These are phyloP conservation scores for Myxozyma melibiosi DNA, from an alignment of 805 yeast genomes.

Conservation along the genomic window DNA sequence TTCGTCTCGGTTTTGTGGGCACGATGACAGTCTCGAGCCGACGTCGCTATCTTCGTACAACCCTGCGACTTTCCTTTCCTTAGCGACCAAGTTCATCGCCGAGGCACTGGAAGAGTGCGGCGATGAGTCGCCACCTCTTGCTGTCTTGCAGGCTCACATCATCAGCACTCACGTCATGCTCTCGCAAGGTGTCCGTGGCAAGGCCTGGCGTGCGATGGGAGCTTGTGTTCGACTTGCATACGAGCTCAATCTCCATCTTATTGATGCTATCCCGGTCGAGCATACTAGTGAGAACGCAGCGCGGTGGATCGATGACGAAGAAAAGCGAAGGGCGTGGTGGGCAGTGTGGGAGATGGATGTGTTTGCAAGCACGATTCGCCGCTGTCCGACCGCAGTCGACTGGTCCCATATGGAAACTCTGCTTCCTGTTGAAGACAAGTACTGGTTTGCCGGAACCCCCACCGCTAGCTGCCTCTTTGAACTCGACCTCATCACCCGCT, in stretches of 20 bases:
- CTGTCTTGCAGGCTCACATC: not conserved
- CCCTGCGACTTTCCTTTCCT: not conserved
- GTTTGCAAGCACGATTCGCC: not conserved
- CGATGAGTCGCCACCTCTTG: not conserved
- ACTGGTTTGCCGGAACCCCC: not conserved
- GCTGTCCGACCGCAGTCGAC: constrained; percentile 1
- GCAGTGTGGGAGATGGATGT: constrained; percentile 2
- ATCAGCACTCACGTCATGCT: not conserved
- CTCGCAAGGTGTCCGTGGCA: constrained; percentile 1
- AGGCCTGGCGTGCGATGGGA: constrained; percentile 3
- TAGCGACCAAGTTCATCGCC: not conserved
- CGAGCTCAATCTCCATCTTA: not conserved
- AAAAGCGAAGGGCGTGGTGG: constrained; percentile 2
- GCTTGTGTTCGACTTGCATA: not conserved
- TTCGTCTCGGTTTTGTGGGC: not conserved
- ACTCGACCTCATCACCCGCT: not conserved
- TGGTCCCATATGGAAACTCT: not conserved
- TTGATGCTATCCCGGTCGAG: not conserved
- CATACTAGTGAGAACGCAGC: not conserved
- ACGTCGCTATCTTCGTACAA: not conserved
- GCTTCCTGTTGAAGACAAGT: not conserved
- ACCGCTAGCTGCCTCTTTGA: not conserved
- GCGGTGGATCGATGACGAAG: not conserved
- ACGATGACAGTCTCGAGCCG: not conserved
- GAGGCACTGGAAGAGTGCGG: not conserved